Evolutionary conservation across 345 rosid genomes (phyloP), one percentile per base, ranked within the genome.

Genomic region (Gossypium ekmanianum): DNA sequence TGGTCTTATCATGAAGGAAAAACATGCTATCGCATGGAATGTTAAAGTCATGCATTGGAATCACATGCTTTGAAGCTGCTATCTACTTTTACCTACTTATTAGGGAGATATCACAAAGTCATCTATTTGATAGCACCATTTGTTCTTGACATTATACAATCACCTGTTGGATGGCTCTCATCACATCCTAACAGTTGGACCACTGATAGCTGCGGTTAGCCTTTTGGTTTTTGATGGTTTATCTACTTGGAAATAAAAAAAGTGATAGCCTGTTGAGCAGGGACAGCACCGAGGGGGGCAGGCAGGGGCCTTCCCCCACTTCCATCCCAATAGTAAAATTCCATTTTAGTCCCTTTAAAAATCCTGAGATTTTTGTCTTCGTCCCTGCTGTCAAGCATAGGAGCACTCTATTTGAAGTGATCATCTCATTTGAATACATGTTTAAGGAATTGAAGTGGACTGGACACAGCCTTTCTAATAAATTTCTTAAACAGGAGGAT

Each of bases 1-100:
- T 63, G 68, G 14, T 63, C 68, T 63, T 63, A 61, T 27, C 22
- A 16, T 62, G 45, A 16, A 62, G 68, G 68, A 39, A 63, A 63
- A 63, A 63, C 68, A 39, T 39, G 24, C 47, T 39, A 41, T n/a
- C 13, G 41, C 68, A 39, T 9, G 14, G 48, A 63, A 7, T 39
- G 68, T 2, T 63, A 17, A 17, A 39, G 48, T 63, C 68, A n/a
- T 39, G 68, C 26, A 41, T n/a, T 63, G 26, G 7, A n/a, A 1
- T 63, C 41, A 9, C 48, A 41, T 63, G 68, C 48, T 6, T 17
- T 39, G 48, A 39, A 63, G 8, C 45, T 12, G 22, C 68, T 41
- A 14, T n/a, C 26, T 6, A 16, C 43, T 16, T 63, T 63, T 24
- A 63, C 26, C 48, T 41, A 39, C 48, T 17, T 13, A 22, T 63